Evolutionary conservation across 805 yeast species (phyloP).

Genomic region (Saturnispora serradocipensis): DNA sequence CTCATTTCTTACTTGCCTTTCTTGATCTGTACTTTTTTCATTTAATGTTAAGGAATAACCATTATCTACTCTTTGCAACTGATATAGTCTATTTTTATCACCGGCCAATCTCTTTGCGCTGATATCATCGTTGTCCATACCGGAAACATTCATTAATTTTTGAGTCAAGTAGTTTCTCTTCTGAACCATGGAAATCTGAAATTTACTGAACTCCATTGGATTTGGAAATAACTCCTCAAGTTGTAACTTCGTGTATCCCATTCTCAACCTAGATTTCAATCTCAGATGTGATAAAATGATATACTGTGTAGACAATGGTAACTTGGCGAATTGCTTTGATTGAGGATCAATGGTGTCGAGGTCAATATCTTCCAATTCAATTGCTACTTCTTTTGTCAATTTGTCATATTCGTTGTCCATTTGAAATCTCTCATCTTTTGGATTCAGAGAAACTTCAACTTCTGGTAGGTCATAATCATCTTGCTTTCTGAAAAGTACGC

Average conservation of each 20-base stretch:
- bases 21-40: slow-evolving; percentile 31
- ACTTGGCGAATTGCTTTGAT: slow-evolving; percentile 60
- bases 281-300: slow-evolving; percentile 78
- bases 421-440: slow-evolving; percentile 62
- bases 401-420: slow-evolving; percentile 64
- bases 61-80: slow-evolving; percentile 62
- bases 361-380: slow-evolving; percentile 59
- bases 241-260: slow-evolving; percentile 94
- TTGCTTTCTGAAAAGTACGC: slow-evolving; percentile 36
- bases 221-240: slow-evolving; percentile 72
- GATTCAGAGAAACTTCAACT: slow-evolving; percentile 41
- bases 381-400: slow-evolving; percentile 44
- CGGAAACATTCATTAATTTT: slow-evolving; percentile 71
- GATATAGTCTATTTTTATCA: slow-evolving; percentile 68
- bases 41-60: slow-evolving; percentile 74
- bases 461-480: slow-evolving; percentile 87
- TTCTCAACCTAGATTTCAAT: slow-evolving; percentile 75
- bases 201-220: slow-evolving; percentile 81
- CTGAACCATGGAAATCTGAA: slow-evolving; percentile 88
- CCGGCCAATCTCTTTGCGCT: slow-evolving; percentile 65
- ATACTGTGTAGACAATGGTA: slow-evolving; percentile 85
- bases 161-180: slow-evolving; percentile 89
- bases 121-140: slow-evolving; percentile 43
- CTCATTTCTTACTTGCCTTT: slow-evolving; percentile 19
- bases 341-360: slow-evolving; percentile 73